A percentile compares a stretch with the other conserved stretches of the same genome.
phyloP scores from a whole-genome alignment of 2,329 filamentous ascomycete species.

The Sarocladium oryzae region DNA sequence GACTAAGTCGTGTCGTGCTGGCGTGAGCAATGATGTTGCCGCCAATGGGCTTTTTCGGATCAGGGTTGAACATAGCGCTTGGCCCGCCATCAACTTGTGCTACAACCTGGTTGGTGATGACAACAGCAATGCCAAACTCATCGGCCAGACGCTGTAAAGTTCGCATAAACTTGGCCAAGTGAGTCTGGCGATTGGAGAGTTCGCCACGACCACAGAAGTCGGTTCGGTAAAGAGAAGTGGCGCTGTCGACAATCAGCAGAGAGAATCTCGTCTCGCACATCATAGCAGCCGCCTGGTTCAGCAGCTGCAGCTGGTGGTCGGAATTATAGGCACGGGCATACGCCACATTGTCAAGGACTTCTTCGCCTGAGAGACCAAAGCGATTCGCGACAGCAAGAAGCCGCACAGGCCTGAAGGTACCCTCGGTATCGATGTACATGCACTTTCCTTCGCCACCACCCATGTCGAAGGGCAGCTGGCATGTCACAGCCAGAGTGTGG shows the following conservation, averaged over 20 bases:
- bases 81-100: slow-evolving; percentile 96
- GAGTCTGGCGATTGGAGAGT: slow-evolving; percentile 85
- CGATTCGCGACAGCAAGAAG: slow-evolving; percentile 87
- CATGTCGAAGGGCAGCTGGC: slow-evolving; percentile 97
- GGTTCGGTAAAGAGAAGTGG: slow-evolving; percentile 89
- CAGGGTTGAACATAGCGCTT: slow-evolving; percentile 97
- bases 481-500: slow-evolving; percentile 96
- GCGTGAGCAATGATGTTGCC: slow-evolving; percentile 99
- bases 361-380: slow-evolving; percentile 90
- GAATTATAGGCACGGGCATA: slow-evolving; percentile 98
- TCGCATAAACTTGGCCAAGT: slow-evolving; percentile 83
- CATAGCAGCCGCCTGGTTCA: slow-evolving; percentile 94
- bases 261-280: slow-evolving; percentile 99
- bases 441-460: slow-evolving; percentile 97
- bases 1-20: slow-evolving; percentile 85
- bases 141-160: slow-evolving; percentile 71
- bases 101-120: slow-evolving; percentile 98
- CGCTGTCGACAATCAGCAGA: slow-evolving; percentile 89
- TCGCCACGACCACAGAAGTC: slow-evolving; percentile 97
- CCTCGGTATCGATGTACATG: slow-evolving; percentile 96
- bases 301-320: slow-evolving; percentile 89
- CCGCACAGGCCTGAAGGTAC: slow-evolving; percentile 90
- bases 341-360: slow-evolving; percentile 96
- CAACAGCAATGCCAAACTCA: slow-evolving; percentile 92
- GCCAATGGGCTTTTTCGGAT: slow-evolving; percentile 98